These are phyloP conservation scores for Flaveria ramosissima DNA, from an alignment of 129 eudicot genomes.

Conservation along the genomic window DNA sequence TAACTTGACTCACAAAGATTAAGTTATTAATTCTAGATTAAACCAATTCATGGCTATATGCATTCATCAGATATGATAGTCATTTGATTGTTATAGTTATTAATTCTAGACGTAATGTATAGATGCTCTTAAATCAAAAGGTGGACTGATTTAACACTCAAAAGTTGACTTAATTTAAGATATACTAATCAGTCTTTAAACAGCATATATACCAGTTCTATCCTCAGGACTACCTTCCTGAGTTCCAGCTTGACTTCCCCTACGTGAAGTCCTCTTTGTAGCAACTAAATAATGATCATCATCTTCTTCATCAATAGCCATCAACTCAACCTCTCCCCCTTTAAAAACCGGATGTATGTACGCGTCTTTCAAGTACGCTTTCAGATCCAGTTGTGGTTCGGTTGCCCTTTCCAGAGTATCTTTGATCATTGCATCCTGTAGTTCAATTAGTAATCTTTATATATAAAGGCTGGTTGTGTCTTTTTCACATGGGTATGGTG, in stretches of 20 bases:
- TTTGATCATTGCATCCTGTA: slow-evolving; percentile 90
- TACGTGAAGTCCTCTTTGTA: slow-evolving; percentile 65
- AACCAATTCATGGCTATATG: too few species aligned
- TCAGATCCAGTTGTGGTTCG: slow-evolving; percentile 72
- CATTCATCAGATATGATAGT: too few species aligned
- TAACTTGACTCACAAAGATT: too few species aligned
- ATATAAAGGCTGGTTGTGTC: slow-evolving; percentile 10
- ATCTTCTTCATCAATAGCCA: slow-evolving; percentile 55
- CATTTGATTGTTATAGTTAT: too few species aligned
- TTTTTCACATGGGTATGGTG: neutral
- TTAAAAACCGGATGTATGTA: slow-evolving; percentile 84
- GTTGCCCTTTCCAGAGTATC: slow-evolving; percentile 89
- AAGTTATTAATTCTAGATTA: too few species aligned
- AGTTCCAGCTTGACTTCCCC: slow-evolving; percentile 43
- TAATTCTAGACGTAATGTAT: too few species aligned
- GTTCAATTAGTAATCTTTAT: slow-evolving; percentile 41
- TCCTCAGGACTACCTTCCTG: slow-evolving; percentile 37
- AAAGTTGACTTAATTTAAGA: too few species aligned
- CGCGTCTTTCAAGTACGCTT: slow-evolving; percentile 71
- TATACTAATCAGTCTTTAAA: too few species aligned
- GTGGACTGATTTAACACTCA: too few species aligned
- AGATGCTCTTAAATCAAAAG: too few species aligned
- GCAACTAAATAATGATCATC: slow-evolving; percentile 56
- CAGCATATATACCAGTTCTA: neutral
- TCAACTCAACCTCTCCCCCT: slow-evolving; percentile 43